Conservation (phyloP, 192 early-diverging fungal genomes). For the Mortierella hygrophila region DNA sequence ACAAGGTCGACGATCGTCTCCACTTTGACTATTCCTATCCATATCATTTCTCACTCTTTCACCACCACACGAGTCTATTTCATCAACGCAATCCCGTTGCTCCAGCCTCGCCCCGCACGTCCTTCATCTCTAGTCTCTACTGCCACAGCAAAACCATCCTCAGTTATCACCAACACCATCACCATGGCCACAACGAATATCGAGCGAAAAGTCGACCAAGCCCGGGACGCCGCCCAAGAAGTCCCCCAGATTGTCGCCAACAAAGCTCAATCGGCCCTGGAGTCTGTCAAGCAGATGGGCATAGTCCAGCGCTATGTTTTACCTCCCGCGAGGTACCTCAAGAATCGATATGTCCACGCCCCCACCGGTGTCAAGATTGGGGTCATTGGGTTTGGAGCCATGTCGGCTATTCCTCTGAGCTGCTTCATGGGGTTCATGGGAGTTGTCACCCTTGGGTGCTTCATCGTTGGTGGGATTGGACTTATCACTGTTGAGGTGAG, state of each 20-base stretch:
- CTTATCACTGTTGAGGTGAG: slow-evolving; percentile 30
- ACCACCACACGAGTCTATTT: neutral
- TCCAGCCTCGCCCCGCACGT: neutral
- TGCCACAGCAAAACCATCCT: neutral
- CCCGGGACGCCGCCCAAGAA: neutral
- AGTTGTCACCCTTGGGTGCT: slow-evolving; percentile 22
- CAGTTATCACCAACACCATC: neutral
- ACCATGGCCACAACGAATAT: neutral
- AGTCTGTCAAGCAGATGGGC: neutral
- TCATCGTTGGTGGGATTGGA: slow-evolving; percentile 21
- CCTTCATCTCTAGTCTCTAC: neutral
- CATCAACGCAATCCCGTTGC: neutral
- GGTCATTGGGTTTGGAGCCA: neutral
- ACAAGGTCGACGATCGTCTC: too few species aligned
- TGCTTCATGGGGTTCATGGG: slow-evolving; percentile 32
- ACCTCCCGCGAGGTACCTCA: neutral
- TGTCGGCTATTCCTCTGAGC: slow-evolving; percentile 21
- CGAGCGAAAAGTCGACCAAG: neutral
- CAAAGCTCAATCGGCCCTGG: neutral
- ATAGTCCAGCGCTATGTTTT: neutral
- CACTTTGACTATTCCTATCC: neutral
- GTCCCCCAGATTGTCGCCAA: neutral
- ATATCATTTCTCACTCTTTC: neutral
- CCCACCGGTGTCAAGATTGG: neutral
- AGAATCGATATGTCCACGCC: neutral